These are phyloP conservation scores for Xylaria sp. DNA, from an alignment of 2,329 filamentous ascomycete species.

Conservation along the genomic window DNA sequence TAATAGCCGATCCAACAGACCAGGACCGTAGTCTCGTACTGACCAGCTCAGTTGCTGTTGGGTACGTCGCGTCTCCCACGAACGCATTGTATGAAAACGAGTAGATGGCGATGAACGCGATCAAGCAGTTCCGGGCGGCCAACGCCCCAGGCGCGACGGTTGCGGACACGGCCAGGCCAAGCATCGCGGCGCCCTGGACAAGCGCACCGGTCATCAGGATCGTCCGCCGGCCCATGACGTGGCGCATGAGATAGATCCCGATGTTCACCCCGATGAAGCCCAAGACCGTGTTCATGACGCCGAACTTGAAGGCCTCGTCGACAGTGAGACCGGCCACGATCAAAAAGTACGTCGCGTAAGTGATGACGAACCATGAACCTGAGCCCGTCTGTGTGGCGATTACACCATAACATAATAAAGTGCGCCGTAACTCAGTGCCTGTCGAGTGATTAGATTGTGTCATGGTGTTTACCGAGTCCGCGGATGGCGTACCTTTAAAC, in stretches of 20 bases:
- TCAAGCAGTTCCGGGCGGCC: conserved; percentile 48
- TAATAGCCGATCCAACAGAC: conserved; percentile 61
- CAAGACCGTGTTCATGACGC: conserved; percentile 60
- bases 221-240: conserved; percentile 57
- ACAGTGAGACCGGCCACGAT: conserved; percentile 54
- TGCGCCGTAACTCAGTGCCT: conserved; percentile 59
- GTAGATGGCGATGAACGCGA: conserved; percentile 51
- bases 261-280: conserved; percentile 60
- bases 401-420: conserved; percentile 59
- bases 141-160: conserved; percentile 44
- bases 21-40: conserved; percentile 57
- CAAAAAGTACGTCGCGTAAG: conserved; percentile 61
- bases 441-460: not conserved
- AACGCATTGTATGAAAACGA: conserved; percentile 52
- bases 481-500: conserved; percentile 45
- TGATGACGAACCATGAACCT: conserved; percentile 62
- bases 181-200: conserved; percentile 56
- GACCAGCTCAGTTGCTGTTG: conserved; percentile 55
- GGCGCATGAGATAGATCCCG: conserved; percentile 60
- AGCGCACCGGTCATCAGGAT: conserved; percentile 59
- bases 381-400: conserved; percentile 57
- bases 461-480: not conserved
- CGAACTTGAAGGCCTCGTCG: conserved; percentile 58
- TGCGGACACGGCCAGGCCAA: conserved; percentile 53
- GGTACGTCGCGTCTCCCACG: conserved; percentile 54